Percentiles rank a stretch among this genome's conserved stretches.
Evolutionary conservation across 331 rosid species (phyloP).

Genomic region (Quercus phellos): DNA sequence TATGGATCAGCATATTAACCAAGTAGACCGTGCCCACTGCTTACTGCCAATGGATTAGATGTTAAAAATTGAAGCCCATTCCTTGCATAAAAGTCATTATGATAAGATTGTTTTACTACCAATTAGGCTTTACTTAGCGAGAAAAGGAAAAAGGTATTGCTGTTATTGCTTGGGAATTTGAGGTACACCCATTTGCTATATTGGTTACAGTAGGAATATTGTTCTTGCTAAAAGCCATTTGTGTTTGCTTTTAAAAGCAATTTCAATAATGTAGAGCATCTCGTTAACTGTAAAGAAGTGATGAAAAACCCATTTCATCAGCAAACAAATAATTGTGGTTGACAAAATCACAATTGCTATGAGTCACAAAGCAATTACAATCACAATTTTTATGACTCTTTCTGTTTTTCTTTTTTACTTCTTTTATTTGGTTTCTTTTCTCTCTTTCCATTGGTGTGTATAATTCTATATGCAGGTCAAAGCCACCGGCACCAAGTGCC

Average conservation of each 20-base stretch:
- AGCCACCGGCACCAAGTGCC: not conserved
- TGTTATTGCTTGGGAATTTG: too few relatives aligned
- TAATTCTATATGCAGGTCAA: not conserved
- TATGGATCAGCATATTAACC: not conserved
- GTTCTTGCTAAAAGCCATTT: too few relatives aligned
- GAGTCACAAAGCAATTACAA: not conserved
- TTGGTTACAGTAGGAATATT: too few relatives aligned
- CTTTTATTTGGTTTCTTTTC: not conserved
- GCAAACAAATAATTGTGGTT: not conserved
- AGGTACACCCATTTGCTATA: too few relatives aligned
- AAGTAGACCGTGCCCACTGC: not conserved
- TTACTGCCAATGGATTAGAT: not conserved
- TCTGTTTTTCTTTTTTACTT: not conserved
- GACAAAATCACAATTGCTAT: not conserved
- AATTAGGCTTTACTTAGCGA: too few relatives aligned
- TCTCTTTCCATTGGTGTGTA: not conserved
- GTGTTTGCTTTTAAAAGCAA: too few relatives aligned
- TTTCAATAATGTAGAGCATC: too few relatives aligned
- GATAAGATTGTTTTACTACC: not conserved
- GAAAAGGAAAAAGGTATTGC: too few relatives aligned
- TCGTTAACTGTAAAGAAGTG: too few relatives aligned
- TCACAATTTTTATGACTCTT: not conserved
- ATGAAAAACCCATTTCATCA: not conserved
- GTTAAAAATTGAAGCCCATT: not conserved
- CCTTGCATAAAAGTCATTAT: not conserved